Evolutionary conservation across 2,329 filamentous ascomycete genomes (phyloP), one percentile per base, ranked within the genome.

Genomic region (Aureobasidium sp.): DNA sequence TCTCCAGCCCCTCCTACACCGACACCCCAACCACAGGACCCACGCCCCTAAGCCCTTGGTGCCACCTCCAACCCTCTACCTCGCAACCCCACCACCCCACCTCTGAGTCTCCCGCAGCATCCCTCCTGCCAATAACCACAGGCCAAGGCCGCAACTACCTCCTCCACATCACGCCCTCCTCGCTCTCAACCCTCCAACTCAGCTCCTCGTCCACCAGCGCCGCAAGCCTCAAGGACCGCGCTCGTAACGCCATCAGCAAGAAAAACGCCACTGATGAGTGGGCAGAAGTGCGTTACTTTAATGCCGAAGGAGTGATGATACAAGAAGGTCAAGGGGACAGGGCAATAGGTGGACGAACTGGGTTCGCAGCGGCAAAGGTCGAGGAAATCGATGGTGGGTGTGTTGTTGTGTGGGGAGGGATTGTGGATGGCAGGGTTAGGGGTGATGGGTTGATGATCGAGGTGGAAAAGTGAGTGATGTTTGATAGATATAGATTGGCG

Each of bases 181-280:
- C 82, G 62, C 73, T 82, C 3, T 83, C 79, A 79, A 74, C 78
- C 1, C 74, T 82, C 60, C 80, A 83, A 66, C 70, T 83, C 3
- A 75, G 77, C 3, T 73, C 79, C 0, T 74, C 77, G 31, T 72
- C 72, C 2, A 71, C 74, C 35, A 78, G 73, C 13, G 75, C 77
- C 0, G 79, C 81, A 8, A 74, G 74, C 13, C 69, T 77, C 29
- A 83, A 83, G 67, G 80, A 83, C 64, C 70, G 71, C 10, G 77
- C 80, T 29, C 72, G 79, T 4, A 68, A 74, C 17, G 73, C 71
- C 54, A 65, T 82, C 15, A 75, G 74, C 31, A 69, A 71, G 23
- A 74, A 78, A 8, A 80, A 79, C n/a, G 75, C 76, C 3, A 74
- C 76, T 61, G 74, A 73, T 17, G 73, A 72, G 57, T 83, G 80